Base-by-base conservation (phyloP, 2,329 filamentous ascomycete species). In the Fusarium cicatricum region DNA sequence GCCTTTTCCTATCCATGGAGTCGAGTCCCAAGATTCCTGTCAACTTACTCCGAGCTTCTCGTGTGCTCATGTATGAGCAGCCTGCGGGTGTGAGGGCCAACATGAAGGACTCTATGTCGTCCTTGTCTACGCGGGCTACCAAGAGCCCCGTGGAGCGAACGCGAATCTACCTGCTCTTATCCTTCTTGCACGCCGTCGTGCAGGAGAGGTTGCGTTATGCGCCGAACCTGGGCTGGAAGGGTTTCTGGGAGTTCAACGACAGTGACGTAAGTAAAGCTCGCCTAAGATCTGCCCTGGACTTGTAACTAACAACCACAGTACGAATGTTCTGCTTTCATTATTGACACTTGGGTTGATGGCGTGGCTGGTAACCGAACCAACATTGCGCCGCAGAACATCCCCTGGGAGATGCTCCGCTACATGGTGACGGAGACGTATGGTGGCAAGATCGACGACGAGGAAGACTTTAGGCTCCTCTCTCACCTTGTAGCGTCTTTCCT, bases 181-280 rank as follows among this genome's bases (percentile, higher is more conserved):
- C 90, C 3, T 98, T 99, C 84, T 74, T 99, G 67, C 95, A 99
- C 72, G 96, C 95, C 7, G 93, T 99, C 32, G 88, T 97, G 11
- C 95, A 99, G 75, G 95, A 99, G 75, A 85, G 96, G 67, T 81
- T 99, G 60, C 90, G 95, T 60, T 99, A 99, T 74, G 93, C 94
- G 19, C 96, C 95, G 1, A 94, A 85, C 52, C 81, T 99, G 50
- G 95, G 95, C 57, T 99, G 95, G 95, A 97, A 96, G 80, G 92
- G 92, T 48, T 97, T 97, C 83, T 99, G 96, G 95, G 96, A 99
- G 77, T 99, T 99, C 76, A 99, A 99, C 73, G 96, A 99, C 76
- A 96, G 93, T 67, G 95, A 99, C 77, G 91, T 96, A 85, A 90
- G 91, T 88, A 26, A 5, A 11, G 12, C 9, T n/a, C 16, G 8